Percentiles rank a stretch among this genome's conserved stretches.
Evolutionary conservation across 2,329 filamentous ascomycete genomes (phyloP).

Genomic region (Colletotrichum sp.): DNA sequence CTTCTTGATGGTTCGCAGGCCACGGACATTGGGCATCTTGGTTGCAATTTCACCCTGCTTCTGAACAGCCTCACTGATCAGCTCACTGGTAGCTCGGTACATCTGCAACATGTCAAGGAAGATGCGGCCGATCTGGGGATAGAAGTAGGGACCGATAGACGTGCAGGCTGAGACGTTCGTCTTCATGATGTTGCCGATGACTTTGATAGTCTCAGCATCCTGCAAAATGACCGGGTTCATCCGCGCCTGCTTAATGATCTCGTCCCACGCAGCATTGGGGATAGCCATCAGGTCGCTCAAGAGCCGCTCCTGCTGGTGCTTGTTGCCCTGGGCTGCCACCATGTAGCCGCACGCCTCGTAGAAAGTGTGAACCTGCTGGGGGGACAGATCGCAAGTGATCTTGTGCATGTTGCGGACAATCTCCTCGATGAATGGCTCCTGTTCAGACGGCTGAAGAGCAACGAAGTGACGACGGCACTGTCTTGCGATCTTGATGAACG

Average conservation of each 20-base stretch:
- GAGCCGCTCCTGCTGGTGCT: slow-evolving; percentile 88
- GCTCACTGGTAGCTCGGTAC: slow-evolving; percentile 95
- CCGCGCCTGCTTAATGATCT: slow-evolving; percentile 88
- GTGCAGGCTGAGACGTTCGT: slow-evolving; percentile 98
- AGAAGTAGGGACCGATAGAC: slow-evolving; percentile 96
- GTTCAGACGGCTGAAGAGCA: slow-evolving; percentile 91
- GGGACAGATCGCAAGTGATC: slow-evolving; percentile 93
- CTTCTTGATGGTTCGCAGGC: slow-evolving; percentile 97
- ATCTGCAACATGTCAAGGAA: slow-evolving; percentile 99
- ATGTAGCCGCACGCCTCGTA: slow-evolving; percentile 99
- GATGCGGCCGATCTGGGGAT: slow-evolving; percentile 95
- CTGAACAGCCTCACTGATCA: slow-evolving; percentile 88
- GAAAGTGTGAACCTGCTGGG: slow-evolving; percentile 98
- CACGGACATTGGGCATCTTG: slow-evolving; percentile 96
- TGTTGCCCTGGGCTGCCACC: slow-evolving; percentile 97
- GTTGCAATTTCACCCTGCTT: slow-evolving; percentile 75
- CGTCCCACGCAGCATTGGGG: slow-evolving; percentile 93
- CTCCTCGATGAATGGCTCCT: slow-evolving; percentile 96
- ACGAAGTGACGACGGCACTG: slow-evolving; percentile 98
- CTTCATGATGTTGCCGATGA: slow-evolving; percentile 99
- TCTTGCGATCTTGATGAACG: slow-evolving; percentile 99
- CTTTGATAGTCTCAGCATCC: slow-evolving; percentile 94
- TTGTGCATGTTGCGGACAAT: slow-evolving; percentile 95
- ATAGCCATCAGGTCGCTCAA: slow-evolving; percentile 92
- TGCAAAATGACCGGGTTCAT: slow-evolving; percentile 86